Evolutionary conservation across 2,329 filamentous ascomycete genomes (phyloP), one percentile per base, ranked within the genome.

Genomic region (Parafenestella ontariensis): DNA sequence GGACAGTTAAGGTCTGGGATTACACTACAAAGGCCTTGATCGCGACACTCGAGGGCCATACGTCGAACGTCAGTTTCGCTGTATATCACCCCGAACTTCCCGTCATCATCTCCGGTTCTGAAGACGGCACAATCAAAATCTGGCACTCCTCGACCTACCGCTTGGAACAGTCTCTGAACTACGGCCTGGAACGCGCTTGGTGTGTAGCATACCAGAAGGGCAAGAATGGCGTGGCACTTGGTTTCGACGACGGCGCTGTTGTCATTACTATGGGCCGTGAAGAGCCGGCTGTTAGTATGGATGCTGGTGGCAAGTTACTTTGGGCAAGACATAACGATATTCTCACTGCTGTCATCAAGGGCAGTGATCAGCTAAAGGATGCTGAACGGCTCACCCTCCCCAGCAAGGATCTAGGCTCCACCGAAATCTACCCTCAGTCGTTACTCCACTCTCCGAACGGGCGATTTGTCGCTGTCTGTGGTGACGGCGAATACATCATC

Each of bases 61-160:
- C 92, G 26, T 96, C 93, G 77, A 99, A 99, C 71, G 95, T 99
- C 43, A 97, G 93, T 2, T 99, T 98, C 72, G 95, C 95, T 45
- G 96, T 93, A 78, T 99, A 98, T 75, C 95, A 99, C 77, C 95
- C 95, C 2, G 94, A 98, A 78, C 82, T 99, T 44, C 95, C 95
- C 2, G 89, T 99, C 63, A 99, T 99, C 71, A 94, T 99, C 52
- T 98, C 95, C 21, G 95, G 95, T 68, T 98, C 94, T 23, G 95
- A 99, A 78, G 95, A 99, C 77, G 94, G 94, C 62, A 96, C 93
- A 0, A 88, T 99, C 74, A 96, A 96, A 78, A 93, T 99, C 76
- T 99, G 95, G 95, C 93, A 99, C 75, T 93, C 94, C 62, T 97
- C 96, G 73, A 99, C 95, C 48, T 98, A 98, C 78, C 86, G 95